Base-by-base conservation (phyloP, 257 asterid species). In the Echites panduratus region DNA sequence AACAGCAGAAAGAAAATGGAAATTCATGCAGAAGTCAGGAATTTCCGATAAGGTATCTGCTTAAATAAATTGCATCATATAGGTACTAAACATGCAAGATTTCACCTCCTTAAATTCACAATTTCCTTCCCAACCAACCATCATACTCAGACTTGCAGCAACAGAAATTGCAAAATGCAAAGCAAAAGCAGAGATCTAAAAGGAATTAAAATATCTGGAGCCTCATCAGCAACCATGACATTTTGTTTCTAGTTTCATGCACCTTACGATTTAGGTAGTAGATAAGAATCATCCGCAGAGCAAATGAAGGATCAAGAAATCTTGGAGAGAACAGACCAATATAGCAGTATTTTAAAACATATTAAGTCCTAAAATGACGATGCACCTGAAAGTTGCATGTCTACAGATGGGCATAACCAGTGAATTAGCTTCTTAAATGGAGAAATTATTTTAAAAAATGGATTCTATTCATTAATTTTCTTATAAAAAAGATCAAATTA, bases 11-110 rank as follows among this genome's bases (percentile, higher is more conserved):
- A 75, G 45, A 56, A 65, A 19, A 45, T 73, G 66, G 41, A 71
- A 48, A 58, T 32, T 62, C 76, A 47, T 49, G 66, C 75, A 73
- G 76, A 48, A 70, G 20, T 2, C 59, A 68, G 27, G 16, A 49
- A 32, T 26, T 7, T 49, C 32, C 8, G 19, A 17, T 32, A 68
- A 27, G 14, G 8, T 62, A 62, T 19, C 67, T 32, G 43, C 9
- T 62, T 35, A 12, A 4, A 17, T 12, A 17, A 16, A 35, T 2
- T 56, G 62, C 47, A 29, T 24, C 24, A 44, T 12, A n/a, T 44
- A 68, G 24, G 58, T 32, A 68, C 16, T 69, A 19, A 17, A n/a
- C 14, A 54, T 26, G 41, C 22, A 54, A 70, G 38, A 24, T 54
- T 29, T 56, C 73, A 54, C 66, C 62, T 8, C 17, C 56, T 9